A percentile compares a stretch with the other conserved stretches of the same genome.
Evolutionary conservation across 345 rosid species (phyloP).

Genomic region (Brassica carinata): DNA sequence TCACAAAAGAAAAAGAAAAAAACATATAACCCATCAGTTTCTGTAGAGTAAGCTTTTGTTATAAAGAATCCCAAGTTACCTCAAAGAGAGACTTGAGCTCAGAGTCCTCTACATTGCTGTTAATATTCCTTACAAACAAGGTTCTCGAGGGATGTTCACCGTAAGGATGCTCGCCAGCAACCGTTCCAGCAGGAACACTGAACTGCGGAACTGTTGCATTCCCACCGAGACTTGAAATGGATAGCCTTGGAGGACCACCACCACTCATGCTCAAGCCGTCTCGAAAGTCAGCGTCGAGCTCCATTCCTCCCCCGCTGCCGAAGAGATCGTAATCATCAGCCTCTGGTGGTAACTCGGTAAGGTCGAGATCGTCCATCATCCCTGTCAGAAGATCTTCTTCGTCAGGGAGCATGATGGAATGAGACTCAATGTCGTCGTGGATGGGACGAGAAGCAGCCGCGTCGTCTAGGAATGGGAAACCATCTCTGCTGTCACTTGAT

Average conservation of each 20-base stretch:
- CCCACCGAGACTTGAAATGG: slow-evolving; percentile 53
- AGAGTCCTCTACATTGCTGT: slow-evolving; percentile 79
- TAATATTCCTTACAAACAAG: slow-evolving; percentile 77
- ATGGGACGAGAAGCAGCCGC: slow-evolving; percentile 39
- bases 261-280: slow-evolving; percentile 54
- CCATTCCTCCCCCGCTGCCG: slow-evolving; percentile 92
- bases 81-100: slow-evolving; percentile 71
- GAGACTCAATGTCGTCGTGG: slow-evolving; percentile 47
- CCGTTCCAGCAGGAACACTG: slow-evolving; percentile 52
- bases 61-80: slow-evolving; percentile 44
- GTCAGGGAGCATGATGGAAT: slow-evolving; percentile 63
- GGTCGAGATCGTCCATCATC: slow-evolving; percentile 73
- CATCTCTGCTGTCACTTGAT: slow-evolving; percentile 46
- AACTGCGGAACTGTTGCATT: slow-evolving; percentile 52
- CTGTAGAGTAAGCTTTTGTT: not conserved
- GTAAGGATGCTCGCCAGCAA: slow-evolving; percentile 81
- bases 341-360: slow-evolving; percentile 68
- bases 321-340: slow-evolving; percentile 73
- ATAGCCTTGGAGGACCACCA: slow-evolving; percentile 56
- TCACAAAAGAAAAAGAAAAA: not conserved
- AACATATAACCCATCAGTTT: slow-evolving; percentile 21
- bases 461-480: slow-evolving; percentile 46
- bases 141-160: slow-evolving; percentile 91
- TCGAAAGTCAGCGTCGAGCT: slow-evolving; percentile 55
- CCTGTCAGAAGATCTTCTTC: slow-evolving; percentile 80